phyloP scores from a whole-genome alignment of 306 rosid genomes.

The Prunus davidiana region DNA sequence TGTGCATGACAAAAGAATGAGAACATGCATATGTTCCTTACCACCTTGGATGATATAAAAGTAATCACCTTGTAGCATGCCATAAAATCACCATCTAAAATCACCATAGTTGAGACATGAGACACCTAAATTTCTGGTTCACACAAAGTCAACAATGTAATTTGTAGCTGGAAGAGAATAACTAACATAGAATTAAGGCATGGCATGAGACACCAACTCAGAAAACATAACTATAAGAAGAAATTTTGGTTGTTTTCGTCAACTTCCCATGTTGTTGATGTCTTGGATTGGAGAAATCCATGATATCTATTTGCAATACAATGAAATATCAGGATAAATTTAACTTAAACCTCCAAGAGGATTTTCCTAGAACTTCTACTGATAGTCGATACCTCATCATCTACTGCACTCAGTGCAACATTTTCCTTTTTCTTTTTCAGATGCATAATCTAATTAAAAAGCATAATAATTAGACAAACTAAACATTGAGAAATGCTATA shows the following conservation, averaged over 20 bases:
- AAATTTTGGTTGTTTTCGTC: conserved; percentile 1
- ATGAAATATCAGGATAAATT: background rate
- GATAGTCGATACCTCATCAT: background rate
- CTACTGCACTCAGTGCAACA: background rate
- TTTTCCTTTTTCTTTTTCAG: background rate
- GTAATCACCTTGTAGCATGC: background rate
- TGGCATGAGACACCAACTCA: background rate
- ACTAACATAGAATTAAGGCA: background rate
- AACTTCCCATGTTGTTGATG: background rate
- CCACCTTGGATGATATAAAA: background rate
- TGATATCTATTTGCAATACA: background rate
- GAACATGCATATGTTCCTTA: background rate
- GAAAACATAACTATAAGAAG: background rate
- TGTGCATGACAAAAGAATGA: too few relatives aligned
- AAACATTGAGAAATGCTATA: background rate
- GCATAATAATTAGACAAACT: background rate
- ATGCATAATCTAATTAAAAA: background rate
- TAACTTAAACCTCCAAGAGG: background rate
- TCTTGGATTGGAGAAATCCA: background rate
- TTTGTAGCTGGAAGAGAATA: background rate
- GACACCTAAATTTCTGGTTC: background rate
- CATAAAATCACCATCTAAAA: background rate
- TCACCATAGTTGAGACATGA: background rate
- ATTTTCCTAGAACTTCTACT: conserved; percentile 1
- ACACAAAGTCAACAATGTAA: background rate